Base-by-base conservation (phyloP, 1,284 basidiomycete species). In the Singerocomus rubriflavus region DNA sequence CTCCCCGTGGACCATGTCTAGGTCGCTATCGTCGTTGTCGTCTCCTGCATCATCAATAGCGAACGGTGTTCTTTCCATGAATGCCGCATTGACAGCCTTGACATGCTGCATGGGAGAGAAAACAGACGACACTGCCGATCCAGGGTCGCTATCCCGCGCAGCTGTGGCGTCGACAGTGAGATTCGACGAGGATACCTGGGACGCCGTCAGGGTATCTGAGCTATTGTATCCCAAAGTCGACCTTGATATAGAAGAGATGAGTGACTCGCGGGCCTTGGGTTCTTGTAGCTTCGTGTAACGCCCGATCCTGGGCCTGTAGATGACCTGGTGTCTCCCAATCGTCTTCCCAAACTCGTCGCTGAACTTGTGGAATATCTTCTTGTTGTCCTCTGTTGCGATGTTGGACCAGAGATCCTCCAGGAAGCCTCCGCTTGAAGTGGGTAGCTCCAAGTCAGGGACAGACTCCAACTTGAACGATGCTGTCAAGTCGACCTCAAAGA, bases 301-400 rank as follows among this genome's bases (percentile, higher is more conserved):
- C 21, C 93, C 92, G 55, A 98, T 89, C 5, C 90, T 84, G 3
- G 94, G 94, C 53, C 81, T 78, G 56, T 89, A 84, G 45, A 85
- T 74, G 50, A 91, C 81, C 74, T 91, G 88, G 62, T 96, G 93
- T 64, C 85, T 93, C 40, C 95, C 94, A 45, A 98, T 88, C 1
- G 91, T 88, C 66, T 92, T 91, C 1, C 94, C 95, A 53, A 98
- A 83, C 58, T 93, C 92, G 68, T 98, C 95, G 10, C 91, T 93
- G 58, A 97, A 78, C 67, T 83, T 84, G 69, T 91, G 84, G 71
- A 92, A 88, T 38, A 90, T 82, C 72, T 84, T 89, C 72, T 85
- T 88, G 71, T 92, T 94, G 59, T 82, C 91, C 57, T 94, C 88
- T 0, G 90, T 90, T 8, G 93, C 85, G 50, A 98, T 88, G 32